phyloP scores from a whole-genome alignment of 192 early-diverging fungal genomes.

The Globomyces pollinis-pini region DNA sequence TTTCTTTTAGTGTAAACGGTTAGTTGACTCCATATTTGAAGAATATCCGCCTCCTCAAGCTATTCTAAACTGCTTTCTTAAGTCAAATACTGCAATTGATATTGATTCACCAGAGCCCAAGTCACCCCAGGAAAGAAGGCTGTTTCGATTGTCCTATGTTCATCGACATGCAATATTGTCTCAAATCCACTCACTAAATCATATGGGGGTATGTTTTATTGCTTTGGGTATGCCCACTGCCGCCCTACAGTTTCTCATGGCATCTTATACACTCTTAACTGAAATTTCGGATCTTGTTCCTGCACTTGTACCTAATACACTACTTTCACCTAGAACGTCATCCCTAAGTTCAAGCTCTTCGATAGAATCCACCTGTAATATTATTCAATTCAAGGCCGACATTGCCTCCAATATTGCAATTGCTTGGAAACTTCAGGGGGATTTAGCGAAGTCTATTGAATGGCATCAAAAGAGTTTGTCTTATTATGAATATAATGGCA shows the following conservation, averaged over 20 bases:
- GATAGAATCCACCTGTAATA: constrained; percentile 5
- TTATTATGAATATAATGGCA: constrained; percentile 21
- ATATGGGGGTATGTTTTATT: constrained; percentile 38
- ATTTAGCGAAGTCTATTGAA: constrained; percentile 21
- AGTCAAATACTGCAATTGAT: constrained; percentile 12
- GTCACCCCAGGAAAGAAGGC: constrained; percentile 7
- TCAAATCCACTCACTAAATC: constrained; percentile 38
- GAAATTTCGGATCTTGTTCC: constrained; percentile 10
- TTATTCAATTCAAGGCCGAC: constrained; percentile 20
- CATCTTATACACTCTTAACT: constrained; percentile 9
- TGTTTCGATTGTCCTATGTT: constrained; percentile 38
- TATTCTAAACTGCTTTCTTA: background rate
- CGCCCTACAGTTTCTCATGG: constrained; percentile 8
- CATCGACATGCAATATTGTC: constrained; percentile 42
- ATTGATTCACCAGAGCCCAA: background rate
- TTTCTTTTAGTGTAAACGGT: too few relatives aligned
- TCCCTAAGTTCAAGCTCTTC: constrained; percentile 15
- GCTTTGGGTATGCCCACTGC: constrained; percentile 24
- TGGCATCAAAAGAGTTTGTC: constrained; percentile 18
- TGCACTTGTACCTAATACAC: constrained; percentile 10
- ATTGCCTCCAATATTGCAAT: constrained; percentile 29
- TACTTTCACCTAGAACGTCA: background rate
- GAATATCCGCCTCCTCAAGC: constrained; percentile 34
- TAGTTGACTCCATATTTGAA: constrained; percentile 44
- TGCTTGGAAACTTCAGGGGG: constrained; percentile 27